Conservation (phyloP, 1,284 basidiomycete species). For the Schizopora paradoxa region DNA sequence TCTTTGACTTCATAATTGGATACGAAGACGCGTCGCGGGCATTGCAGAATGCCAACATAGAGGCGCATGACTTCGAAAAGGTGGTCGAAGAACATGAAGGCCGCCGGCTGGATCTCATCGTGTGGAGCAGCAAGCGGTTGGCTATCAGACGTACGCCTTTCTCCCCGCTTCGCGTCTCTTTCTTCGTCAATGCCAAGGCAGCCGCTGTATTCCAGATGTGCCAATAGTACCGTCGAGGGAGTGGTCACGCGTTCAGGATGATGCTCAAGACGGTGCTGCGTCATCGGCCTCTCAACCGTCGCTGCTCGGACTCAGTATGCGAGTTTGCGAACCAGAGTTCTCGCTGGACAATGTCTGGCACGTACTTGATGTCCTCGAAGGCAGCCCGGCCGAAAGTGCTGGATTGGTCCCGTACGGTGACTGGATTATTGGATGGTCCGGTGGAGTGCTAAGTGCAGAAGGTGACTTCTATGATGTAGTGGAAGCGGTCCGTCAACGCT, state of each 20-base stretch:
- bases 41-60: constrained; percentile 48
- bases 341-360: constrained; percentile 96
- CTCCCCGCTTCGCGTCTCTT: constrained; percentile 2
- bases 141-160: constrained; percentile 70
- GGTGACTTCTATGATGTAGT: constrained; percentile 96
- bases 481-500: constrained; percentile 65
- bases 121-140: constrained; percentile 90
- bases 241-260: constrained; percentile 61
- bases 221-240: constrained; percentile 77
- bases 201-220: constrained; percentile 59
- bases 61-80: constrained; percentile 69
- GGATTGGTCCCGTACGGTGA: constrained; percentile 86
- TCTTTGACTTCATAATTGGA: constrained; percentile 96
- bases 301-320: constrained; percentile 86
- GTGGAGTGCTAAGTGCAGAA: constrained; percentile 87
- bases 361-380: constrained; percentile 93
- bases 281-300: constrained; percentile 52
- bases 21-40: constrained; percentile 67
- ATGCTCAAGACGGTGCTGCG: constrained; percentile 31
- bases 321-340: constrained; percentile 83
- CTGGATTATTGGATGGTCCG: constrained; percentile 92
- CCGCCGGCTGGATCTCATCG: constrained; percentile 68
- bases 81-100: constrained; percentile 88
- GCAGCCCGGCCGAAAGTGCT: constrained; percentile 88
- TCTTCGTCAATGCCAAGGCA: constrained; percentile 14